Conservation (phyloP, 805 yeast species). For the Yarrowia bubula region DNA sequence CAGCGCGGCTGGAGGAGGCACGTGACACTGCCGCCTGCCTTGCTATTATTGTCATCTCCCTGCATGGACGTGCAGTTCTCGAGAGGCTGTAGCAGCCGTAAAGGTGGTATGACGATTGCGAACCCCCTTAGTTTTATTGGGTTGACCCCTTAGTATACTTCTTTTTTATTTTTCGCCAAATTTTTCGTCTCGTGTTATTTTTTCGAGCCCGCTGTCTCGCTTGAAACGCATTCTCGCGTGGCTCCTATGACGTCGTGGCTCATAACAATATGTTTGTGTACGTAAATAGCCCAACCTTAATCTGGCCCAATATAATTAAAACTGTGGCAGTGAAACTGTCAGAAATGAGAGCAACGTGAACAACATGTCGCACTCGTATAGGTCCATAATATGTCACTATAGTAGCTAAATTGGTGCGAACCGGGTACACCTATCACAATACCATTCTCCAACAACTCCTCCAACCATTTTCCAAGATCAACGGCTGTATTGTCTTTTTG, state of each 20-base stretch:
- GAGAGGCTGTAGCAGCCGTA: constrained; percentile 6
- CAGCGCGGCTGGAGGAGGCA: constrained; percentile 18
- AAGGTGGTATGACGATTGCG: not conserved
- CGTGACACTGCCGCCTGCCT: constrained; percentile 24
- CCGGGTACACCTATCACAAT: not conserved
- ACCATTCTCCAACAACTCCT: not conserved
- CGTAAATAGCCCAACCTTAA: not conserved
- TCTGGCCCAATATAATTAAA: not conserved
- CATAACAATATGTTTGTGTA: constrained; percentile 11
- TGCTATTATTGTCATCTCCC: constrained; percentile 24
- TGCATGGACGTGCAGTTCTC: constrained; percentile 19
- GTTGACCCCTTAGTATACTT: not conserved
- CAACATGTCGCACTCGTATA: no score
- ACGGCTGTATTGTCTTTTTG: not conserved
- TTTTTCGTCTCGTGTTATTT: not conserved
- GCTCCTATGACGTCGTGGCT: constrained; percentile 12
- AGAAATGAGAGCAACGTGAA: no score
- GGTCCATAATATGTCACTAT: not conserved
- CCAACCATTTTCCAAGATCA: not conserved
- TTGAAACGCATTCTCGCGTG: constrained; percentile 2
- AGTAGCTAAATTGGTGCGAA: not conserved
- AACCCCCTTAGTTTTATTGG: not conserved
- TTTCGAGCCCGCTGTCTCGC: not conserved
- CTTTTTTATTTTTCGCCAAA: not conserved
- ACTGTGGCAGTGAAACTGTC: no score